Base-by-base conservation (phyloP, 2,329 filamentous ascomycete genomes). In the Ophiostoma populinum region DNA sequence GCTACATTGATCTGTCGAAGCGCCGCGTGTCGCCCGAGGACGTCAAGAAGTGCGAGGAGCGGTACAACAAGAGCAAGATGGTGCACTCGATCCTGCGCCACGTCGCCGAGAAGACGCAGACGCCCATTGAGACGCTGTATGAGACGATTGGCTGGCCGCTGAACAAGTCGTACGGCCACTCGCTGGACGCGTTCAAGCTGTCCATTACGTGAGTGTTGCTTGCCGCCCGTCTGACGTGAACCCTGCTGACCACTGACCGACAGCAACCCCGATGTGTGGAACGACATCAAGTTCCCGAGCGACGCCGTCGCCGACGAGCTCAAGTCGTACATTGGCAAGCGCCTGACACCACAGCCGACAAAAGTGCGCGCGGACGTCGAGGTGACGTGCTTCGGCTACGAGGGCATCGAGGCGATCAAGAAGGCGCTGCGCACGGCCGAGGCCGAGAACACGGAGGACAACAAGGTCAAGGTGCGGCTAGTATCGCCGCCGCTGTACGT, bases 51-150 rank as follows among this genome's bases (percentile, higher is more conserved):
- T 98, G 92, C 56, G 90, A 98, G 57, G 90, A 98, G 65, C 75
- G 90, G 49, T 98, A 94, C 70, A 98, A 98, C 73, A 98, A 98
- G 76, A 82, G 83, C 66, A 98, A 98, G 68, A 92, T 93, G 67
- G 90, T 95, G 26, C 90, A 98, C 61, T 92, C 83, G 36, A 94
- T 98, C 59, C 87, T 98, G 81, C 79, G 87, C 56, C 90, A 98
- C 58, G 90, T 98, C 43, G 87, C 90, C 46, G 86, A 98, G 65
- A 94, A 94, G 70, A 92, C 85, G 28, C 75, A 80, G 53, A 80
- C 75, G 20, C 86, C 87, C n/a, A 92, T 98, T 52, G 83, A 95
- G 66, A 70, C 75, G 35, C 71, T 98, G 39, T 98, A 98, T 61
- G 78, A 93, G 67, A 75, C 67, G 47, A 94, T 98, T 54, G 83